Conservation (phyloP, 176 grass and related monocot genomes). For the Carex scoparia region DNA sequence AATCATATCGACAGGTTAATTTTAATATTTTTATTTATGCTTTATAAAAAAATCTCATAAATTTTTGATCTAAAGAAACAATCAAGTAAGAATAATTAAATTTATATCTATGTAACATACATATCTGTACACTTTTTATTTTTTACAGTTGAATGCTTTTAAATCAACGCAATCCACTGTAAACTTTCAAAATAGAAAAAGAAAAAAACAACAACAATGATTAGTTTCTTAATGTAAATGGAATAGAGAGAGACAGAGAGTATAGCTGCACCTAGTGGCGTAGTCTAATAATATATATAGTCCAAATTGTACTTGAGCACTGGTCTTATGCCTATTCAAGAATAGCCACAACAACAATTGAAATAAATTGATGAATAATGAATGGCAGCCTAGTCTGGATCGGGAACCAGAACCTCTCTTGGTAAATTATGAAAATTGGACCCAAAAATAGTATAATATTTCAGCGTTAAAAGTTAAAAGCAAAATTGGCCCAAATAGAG, state of each 20-base stretch:
- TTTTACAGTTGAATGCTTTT: too few species aligned
- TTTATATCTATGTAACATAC: too few species aligned
- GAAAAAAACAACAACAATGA: too few species aligned
- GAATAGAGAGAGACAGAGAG: background rate
- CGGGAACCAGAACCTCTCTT: background rate
- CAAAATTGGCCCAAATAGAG: background rate
- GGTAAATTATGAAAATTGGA: background rate
- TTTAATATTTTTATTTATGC: too few species aligned
- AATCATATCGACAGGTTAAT: too few species aligned
- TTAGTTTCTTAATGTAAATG: too few species aligned
- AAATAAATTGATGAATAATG: background rate
- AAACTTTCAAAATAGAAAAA: too few species aligned
- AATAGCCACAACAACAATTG: background rate
- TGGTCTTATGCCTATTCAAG: background rate
- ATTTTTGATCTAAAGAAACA: too few species aligned
- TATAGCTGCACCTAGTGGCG: background rate
- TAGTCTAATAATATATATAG: background rate
- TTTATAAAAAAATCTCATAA: too few species aligned
- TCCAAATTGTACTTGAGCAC: constrained; percentile 2
- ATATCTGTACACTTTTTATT: too few species aligned
- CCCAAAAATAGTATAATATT: background rate
- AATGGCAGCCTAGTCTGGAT: background rate
- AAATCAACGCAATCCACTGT: too few species aligned
- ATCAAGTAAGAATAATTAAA: too few species aligned
- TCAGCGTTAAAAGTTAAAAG: background rate